These are phyloP conservation scores for Daldinia vernicosa DNA, from an alignment of 495 filamentous ascomycete species.

Conservation along the genomic window DNA sequence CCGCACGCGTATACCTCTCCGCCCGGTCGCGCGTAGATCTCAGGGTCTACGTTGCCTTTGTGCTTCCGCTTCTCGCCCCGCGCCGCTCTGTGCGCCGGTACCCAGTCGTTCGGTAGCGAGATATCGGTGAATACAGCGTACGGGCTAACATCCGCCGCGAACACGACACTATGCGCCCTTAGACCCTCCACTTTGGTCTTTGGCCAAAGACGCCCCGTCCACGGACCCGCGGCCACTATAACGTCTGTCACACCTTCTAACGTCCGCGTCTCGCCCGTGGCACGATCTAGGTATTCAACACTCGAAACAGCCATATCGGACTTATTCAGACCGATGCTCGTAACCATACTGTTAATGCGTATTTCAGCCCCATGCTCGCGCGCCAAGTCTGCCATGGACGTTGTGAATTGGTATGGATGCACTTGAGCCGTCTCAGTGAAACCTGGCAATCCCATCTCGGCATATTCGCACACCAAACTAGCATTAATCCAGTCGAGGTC, in stretches of 20 bases:
- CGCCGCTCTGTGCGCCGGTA: slow-evolving; percentile 52
- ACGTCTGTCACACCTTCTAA: slow-evolving; percentile 82
- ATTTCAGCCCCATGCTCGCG: slow-evolving; percentile 78
- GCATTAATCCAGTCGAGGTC: slow-evolving; percentile 89
- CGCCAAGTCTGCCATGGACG: slow-evolving; percentile 82
- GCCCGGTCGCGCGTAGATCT: slow-evolving; percentile 91
- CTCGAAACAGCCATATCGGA: slow-evolving; percentile 64
- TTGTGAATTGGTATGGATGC: slow-evolving; percentile 93
- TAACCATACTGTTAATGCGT: slow-evolving; percentile 68
- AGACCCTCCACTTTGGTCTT: slow-evolving; percentile 79
- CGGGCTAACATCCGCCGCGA: slow-evolving; percentile 78
- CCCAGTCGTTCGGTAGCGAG: slow-evolving; percentile 69
- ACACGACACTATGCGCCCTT: slow-evolving; percentile 91
- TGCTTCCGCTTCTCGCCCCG: slow-evolving; percentile 64
- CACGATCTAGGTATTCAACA: slow-evolving; percentile 79
- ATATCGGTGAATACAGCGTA: slow-evolving; percentile 95
- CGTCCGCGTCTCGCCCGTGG: slow-evolving; percentile 56
- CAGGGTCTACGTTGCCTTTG: slow-evolving; percentile 74
- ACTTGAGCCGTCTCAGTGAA: slow-evolving; percentile 83
- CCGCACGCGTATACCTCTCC: slow-evolving; percentile 93
- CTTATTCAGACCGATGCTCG: slow-evolving; percentile 61
- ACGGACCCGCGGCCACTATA: slow-evolving; percentile 87
- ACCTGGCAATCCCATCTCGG: slow-evolving; percentile 81
- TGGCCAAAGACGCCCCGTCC: slow-evolving; percentile 80
- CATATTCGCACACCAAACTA: slow-evolving; percentile 72